Percentiles rank a stretch among this genome's conserved stretches.
Evolutionary conservation across 352 stramenopile genomes (phyloP).

Genomic region (Thraustochytrium sp.): DNA sequence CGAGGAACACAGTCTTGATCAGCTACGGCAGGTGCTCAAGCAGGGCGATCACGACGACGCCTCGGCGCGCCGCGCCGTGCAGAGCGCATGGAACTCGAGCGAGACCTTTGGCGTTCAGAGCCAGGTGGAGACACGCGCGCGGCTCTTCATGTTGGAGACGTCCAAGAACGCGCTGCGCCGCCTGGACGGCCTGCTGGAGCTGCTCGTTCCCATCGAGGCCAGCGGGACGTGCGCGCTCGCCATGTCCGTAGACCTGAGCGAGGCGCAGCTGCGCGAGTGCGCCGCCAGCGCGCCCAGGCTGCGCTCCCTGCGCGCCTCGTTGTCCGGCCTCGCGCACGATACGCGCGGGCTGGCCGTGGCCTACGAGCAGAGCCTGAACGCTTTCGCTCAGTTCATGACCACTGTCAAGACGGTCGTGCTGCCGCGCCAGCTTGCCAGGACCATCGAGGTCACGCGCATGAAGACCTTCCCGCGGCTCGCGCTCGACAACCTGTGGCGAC

Average conservation of each 20-base stretch:
- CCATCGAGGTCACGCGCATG: not conserved
- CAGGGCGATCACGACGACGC: not conserved
- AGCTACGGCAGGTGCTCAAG: not conserved
- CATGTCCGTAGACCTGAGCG: not conserved
- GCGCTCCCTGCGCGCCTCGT: not conserved
- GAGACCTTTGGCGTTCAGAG: not conserved
- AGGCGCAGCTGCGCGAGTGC: not conserved
- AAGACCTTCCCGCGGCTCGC: not conserved
- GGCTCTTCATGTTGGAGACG: not conserved
- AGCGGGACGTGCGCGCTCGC: not conserved
- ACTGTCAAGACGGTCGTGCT: not conserved
- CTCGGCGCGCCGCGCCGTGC: not conserved
- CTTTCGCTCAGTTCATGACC: not conserved
- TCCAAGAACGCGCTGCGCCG: not conserved
- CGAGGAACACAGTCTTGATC: not conserved
- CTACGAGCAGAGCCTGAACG: not conserved
- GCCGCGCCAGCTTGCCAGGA: not conserved
- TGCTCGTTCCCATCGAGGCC: not conserved
- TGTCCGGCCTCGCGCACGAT: not conserved
- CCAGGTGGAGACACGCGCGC: not conserved
- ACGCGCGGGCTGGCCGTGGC: not conserved
- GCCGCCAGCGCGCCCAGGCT: not conserved
- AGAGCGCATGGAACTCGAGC: not conserved
- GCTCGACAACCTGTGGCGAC: not conserved
- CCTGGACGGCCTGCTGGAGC: not conserved